Conservation (phyloP, 306 rosid genomes). For the apple (Malus domestica) region DNA sequence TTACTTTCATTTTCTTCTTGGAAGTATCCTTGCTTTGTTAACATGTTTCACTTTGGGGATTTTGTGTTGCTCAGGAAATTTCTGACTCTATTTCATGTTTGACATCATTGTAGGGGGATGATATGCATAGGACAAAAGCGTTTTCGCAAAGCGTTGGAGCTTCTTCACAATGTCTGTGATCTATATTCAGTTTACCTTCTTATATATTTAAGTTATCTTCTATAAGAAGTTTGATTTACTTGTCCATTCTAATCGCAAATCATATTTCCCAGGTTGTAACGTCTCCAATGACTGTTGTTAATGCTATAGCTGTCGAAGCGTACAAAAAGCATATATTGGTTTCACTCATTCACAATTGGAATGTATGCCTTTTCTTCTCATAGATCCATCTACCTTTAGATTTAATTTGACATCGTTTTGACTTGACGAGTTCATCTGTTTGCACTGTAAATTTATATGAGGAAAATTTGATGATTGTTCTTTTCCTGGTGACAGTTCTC, state of each 20-base stretch:
- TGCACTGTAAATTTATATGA: neutral
- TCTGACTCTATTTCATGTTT: slow-evolving; percentile 23
- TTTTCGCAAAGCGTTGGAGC: slow-evolving; percentile 82
- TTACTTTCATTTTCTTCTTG: neutral
- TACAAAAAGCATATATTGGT: slow-evolving; percentile 82
- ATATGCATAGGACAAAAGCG: slow-evolving; percentile 82
- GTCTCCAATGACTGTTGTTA: slow-evolving; percentile 72
- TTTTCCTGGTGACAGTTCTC: slow-evolving; percentile 53
- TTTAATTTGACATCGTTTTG: neutral
- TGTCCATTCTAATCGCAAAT: slow-evolving; percentile 9
- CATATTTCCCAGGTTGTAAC: slow-evolving; percentile 70
- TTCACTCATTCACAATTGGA: slow-evolving; percentile 83
- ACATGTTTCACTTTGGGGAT: neutral
- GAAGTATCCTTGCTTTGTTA: neutral
- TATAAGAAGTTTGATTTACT: neutral
- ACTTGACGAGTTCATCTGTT: neutral
- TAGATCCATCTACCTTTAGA: neutral
- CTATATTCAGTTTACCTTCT: slow-evolving; percentile 7
- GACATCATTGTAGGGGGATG: slow-evolving; percentile 63
- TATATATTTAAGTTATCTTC: neutral
- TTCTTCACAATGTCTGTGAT: slow-evolving; percentile 72
- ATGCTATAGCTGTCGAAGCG: slow-evolving; percentile 89
- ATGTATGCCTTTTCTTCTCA: slow-evolving; percentile 39
- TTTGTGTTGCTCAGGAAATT: slow-evolving; percentile 2
- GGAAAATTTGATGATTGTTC: neutral